Evolutionary conservation across 805 yeast species (phyloP).

Genomic region (Wickerhamiella galacta): DNA sequence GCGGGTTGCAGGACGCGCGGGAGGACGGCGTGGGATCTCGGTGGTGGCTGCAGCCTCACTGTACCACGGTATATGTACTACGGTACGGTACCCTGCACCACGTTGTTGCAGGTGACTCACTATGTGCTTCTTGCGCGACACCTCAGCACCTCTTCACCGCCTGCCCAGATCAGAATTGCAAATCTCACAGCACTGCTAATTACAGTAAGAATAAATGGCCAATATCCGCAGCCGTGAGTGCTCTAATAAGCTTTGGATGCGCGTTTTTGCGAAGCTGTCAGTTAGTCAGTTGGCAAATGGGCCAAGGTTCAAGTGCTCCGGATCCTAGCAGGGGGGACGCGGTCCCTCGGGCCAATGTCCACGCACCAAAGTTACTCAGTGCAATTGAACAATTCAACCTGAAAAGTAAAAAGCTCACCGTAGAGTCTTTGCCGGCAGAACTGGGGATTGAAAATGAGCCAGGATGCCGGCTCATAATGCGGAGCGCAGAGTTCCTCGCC

Average conservation of each 20-base stretch:
- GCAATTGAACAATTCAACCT: background rate
- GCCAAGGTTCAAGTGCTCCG: background rate
- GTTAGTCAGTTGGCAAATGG: background rate
- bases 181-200: too few relatives aligned
- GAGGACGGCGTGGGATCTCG: too few relatives aligned
- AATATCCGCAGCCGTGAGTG: too few relatives aligned
- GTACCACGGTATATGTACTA: too few relatives aligned
- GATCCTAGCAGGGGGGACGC: background rate
- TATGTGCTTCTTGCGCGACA: too few relatives aligned
- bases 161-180: too few relatives aligned
- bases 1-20: too few relatives aligned
- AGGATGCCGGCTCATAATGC: slow-evolving; percentile 7
- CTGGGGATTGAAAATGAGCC: background rate
- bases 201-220: too few relatives aligned
- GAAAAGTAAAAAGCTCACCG: background rate
- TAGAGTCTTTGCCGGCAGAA: background rate
- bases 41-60: too few relatives aligned
- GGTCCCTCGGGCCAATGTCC: background rate
- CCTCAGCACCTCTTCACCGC: too few relatives aligned
- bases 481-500: slow-evolving; percentile 10
- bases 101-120: too few relatives aligned
- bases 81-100: too few relatives aligned
- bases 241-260: background rate
- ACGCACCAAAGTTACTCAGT: background rate
- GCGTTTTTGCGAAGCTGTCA: background rate